phyloP scores from a whole-genome alignment of 495 filamentous ascomycete genomes.

The Tetracladium marchalianum region DNA sequence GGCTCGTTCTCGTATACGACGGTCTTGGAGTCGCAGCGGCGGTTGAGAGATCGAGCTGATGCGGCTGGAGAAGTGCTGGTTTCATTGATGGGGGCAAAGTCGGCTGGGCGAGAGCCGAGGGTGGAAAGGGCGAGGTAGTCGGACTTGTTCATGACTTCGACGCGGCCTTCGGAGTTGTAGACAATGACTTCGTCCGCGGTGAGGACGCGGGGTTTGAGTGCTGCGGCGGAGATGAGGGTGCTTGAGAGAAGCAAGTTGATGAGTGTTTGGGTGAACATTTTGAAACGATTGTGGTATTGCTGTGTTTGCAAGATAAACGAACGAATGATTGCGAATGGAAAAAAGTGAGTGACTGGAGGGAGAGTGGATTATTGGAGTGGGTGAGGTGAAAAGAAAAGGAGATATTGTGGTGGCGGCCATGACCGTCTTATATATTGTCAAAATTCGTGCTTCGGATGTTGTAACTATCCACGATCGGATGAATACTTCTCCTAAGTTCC shows the following conservation, averaged over 20 bases:
- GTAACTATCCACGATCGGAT: too few relatives aligned
- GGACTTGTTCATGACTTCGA: conserved; percentile 4
- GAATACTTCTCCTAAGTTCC: too few relatives aligned
- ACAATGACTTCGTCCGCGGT: conserved; percentile 6
- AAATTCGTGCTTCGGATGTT: too few relatives aligned
- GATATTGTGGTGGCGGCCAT: too few relatives aligned
- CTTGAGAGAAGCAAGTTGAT: background rate
- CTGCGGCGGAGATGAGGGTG: background rate
- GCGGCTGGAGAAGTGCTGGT: background rate
- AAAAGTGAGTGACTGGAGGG: too few relatives aligned
- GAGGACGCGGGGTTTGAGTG: background rate
- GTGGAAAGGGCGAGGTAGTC: background rate
- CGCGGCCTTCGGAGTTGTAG: conserved; percentile 1
- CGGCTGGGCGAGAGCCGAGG: background rate
- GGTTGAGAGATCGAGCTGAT: background rate
- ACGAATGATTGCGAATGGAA: too few relatives aligned
- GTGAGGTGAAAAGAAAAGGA: too few relatives aligned
- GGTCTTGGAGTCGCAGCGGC: conserved; percentile 1
- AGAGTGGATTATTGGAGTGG: too few relatives aligned
- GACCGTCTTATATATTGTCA: too few relatives aligned
- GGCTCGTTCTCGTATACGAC: conserved; percentile 2
- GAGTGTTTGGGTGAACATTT: too few relatives aligned
- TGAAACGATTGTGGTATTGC: too few relatives aligned
- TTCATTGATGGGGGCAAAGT: background rate
- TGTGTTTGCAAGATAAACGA: too few relatives aligned